These are phyloP conservation scores for Collybia mongolica DNA, from an alignment of 768 basidiomycete species.

Conservation along the genomic window DNA sequence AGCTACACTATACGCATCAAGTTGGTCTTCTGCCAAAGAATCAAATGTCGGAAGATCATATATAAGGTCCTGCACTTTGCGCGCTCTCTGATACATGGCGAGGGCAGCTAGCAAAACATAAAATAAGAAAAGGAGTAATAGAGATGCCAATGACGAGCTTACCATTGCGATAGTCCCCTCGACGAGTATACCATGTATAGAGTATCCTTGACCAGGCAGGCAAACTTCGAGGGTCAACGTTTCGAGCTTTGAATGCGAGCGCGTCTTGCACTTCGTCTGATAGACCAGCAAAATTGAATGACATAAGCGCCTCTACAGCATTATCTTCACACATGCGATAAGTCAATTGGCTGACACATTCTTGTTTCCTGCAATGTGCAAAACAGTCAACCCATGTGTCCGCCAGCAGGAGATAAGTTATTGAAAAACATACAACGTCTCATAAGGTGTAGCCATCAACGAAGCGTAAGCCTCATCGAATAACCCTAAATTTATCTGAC, in stretches of 20 bases:
- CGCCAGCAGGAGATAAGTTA: neutral
- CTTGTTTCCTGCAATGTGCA: slow-evolving; percentile 60
- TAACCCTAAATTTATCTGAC: slow-evolving; percentile 65
- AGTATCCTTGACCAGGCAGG: slow-evolving; percentile 90
- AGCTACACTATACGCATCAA: slow-evolving; percentile 81
- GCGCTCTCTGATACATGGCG: slow-evolving; percentile 90
- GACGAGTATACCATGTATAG: slow-evolving; percentile 89
- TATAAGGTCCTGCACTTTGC: slow-evolving; percentile 67
- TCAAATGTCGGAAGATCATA: slow-evolving; percentile 36
- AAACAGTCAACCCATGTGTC: slow-evolving; percentile 6
- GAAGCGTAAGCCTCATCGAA: slow-evolving; percentile 90
- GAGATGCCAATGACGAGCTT: slow-evolving; percentile 25
- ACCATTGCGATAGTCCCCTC: slow-evolving; percentile 93
- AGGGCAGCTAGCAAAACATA: slow-evolving; percentile 62
- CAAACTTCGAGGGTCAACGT: slow-evolving; percentile 81
- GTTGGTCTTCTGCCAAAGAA: slow-evolving; percentile 60
- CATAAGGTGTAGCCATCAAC: slow-evolving; percentile 71
- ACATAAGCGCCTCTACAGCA: slow-evolving; percentile 73
- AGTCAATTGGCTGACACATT: slow-evolving; percentile 79
- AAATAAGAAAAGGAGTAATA: slow-evolving; percentile 9
- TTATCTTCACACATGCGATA: slow-evolving; percentile 92
- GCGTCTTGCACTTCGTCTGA: slow-evolving; percentile 86
- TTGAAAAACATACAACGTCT: slow-evolving; percentile 65
- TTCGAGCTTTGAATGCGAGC: slow-evolving; percentile 89
- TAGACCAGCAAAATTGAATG: slow-evolving; percentile 83